These are phyloP conservation scores for Pneumocystis wakefieldiae DNA, from an alignment of 1,139 yeast genomes.

Conservation along the genomic window DNA sequence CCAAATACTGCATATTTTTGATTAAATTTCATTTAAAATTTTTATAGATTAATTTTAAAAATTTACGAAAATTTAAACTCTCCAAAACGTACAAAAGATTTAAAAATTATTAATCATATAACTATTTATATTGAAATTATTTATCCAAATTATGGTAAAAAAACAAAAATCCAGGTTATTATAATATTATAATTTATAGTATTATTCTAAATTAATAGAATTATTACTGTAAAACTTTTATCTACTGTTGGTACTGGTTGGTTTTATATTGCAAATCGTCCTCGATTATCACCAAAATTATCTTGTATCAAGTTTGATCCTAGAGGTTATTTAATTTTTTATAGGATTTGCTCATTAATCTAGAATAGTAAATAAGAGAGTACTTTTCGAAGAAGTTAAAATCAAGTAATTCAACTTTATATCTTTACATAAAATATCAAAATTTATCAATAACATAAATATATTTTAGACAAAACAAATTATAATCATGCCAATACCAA, in stretches of 20 bases:
- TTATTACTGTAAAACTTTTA: conserved; percentile 9
- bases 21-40: background rate
- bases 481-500: too few relatives aligned
- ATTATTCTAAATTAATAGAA: conserved; percentile 4
- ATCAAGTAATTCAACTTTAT: background rate
- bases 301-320: conserved; percentile 13
- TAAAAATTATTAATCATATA: background rate
- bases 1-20: background rate
- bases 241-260: conserved; percentile 13
- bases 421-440: background rate
- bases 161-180: background rate
- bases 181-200: background rate
- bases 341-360: background rate
- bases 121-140: background rate
- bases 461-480: too few relatives aligned
- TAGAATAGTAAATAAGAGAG: background rate
- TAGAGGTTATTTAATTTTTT: background rate
- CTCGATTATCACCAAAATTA: conserved; percentile 10
- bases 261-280: conserved; percentile 10
- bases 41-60: background rate
- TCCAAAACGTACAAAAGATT: background rate
- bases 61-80: background rate
- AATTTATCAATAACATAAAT: too few relatives aligned
- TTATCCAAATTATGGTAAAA: background rate
- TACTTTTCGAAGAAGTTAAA: background rate